Conservation (phyloP, 108 stramenopile genomes). For the Cyclotella baltica region DNA sequence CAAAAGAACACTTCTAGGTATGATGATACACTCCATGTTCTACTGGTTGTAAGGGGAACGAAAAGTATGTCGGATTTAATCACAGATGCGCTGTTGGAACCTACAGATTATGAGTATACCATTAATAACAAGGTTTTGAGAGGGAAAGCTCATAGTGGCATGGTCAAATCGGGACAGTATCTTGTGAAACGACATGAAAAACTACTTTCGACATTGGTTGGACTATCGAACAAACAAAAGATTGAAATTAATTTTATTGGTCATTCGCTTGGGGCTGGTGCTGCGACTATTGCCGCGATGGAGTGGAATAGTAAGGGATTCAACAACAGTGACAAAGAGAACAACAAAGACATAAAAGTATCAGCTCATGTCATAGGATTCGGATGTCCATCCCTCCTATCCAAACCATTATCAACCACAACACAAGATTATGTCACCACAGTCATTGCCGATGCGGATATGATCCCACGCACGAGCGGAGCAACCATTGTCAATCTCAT, state of each 20-base stretch:
- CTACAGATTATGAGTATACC: conserved; percentile 59
- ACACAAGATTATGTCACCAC: conserved; percentile 74
- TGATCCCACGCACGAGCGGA: conserved; percentile 79
- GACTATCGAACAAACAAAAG: conserved; percentile 61
- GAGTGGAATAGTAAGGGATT: conserved; percentile 61
- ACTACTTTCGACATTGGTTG: conserved; percentile 57
- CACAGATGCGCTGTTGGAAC: conserved; percentile 79
- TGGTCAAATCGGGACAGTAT: conserved; percentile 69
- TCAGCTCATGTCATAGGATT: conserved; percentile 70
- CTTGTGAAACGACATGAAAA: conserved; percentile 63
- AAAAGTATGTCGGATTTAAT: conserved; percentile 78
- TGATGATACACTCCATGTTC: conserved; percentile 63
- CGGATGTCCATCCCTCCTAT: conserved; percentile 81
- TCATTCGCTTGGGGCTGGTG: conserved; percentile 80
- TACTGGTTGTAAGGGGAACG: conserved; percentile 86
- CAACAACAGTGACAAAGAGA: background rate
- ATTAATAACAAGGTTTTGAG: background rate
- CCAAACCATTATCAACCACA: conserved; percentile 59
- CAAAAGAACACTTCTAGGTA: conserved; percentile 65
- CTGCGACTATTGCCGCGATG: conserved; percentile 80
- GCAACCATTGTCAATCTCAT: conserved; percentile 69
- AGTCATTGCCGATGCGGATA: conserved; percentile 74
- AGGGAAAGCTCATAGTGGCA: conserved; percentile 78
- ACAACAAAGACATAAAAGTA: conserved; percentile 49
- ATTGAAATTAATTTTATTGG: conserved; percentile 75